Percentiles rank a stretch among this genome's conserved stretches.
Evolutionary conservation across 495 filamentous ascomycete species (phyloP).

Genomic region (Trichoderma parareesei): DNA sequence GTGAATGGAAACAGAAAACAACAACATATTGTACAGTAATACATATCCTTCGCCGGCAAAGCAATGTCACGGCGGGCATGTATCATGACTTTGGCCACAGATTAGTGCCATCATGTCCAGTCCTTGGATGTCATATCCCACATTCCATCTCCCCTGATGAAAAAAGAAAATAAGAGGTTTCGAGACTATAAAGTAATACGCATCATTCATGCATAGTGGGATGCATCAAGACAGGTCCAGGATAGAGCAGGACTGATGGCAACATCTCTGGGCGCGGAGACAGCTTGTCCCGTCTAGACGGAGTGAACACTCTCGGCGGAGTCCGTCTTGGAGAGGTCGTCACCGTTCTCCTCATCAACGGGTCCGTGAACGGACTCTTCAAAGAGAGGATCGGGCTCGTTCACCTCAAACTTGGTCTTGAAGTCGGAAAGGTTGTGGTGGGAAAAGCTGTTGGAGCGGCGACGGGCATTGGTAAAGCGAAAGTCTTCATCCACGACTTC

Average conservation of each 20-base stretch:
- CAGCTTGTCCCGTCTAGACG: background rate
- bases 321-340: slow-evolving; percentile 44
- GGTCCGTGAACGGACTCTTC: slow-evolving; percentile 71
- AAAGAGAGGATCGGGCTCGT: slow-evolving; percentile 79
- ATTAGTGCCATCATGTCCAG: background rate
- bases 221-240: background rate
- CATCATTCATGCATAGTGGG: background rate
- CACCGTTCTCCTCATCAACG: slow-evolving; percentile 36
- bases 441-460: slow-evolving; percentile 77
- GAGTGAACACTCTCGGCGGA: slow-evolving; percentile 34
- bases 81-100: background rate
- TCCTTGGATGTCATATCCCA: background rate
- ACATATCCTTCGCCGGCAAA: background rate
- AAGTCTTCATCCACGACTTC: slow-evolving; percentile 75
- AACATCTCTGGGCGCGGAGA: slow-evolving; percentile 5
- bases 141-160: background rate
- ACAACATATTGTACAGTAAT: background rate
- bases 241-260: background rate
- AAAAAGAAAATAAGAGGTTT: background rate
- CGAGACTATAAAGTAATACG: background rate
- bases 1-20: background rate
- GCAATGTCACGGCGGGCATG: background rate
- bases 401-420: slow-evolving; percentile 83
- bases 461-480: slow-evolving; percentile 76
- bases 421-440: slow-evolving; percentile 54